Conservation (phyloP, 371 early-diverging fungal species). For the Zychaea mexicana region DNA sequence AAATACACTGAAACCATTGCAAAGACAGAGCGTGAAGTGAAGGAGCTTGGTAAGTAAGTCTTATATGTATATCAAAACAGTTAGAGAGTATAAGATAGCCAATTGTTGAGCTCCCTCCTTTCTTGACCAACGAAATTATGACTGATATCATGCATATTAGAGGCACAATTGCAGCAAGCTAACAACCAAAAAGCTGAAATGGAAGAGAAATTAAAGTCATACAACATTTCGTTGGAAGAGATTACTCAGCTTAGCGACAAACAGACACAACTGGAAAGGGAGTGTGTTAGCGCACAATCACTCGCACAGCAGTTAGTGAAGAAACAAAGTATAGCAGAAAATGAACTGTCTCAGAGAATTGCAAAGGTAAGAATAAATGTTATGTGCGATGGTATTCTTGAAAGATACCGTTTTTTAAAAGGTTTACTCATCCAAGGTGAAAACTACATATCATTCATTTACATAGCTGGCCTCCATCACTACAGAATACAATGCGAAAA, state of each 20-base stretch:
- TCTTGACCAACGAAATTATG: too few species aligned
- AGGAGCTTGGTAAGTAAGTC: conserved; percentile 4
- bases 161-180: neutral
- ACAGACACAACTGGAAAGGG: neutral
- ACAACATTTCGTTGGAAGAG: neutral
- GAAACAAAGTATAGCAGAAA: neutral
- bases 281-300: neutral
- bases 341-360: neutral
- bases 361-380: neutral
- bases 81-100: too few species aligned
- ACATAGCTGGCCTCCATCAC: neutral
- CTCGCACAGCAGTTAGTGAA: neutral
- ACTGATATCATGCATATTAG: too few species aligned
- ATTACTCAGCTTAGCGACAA: neutral
- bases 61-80: too few species aligned
- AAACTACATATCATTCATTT: too few species aligned
- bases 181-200: neutral
- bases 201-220: neutral
- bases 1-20: conserved; percentile 16
- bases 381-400: too few species aligned
- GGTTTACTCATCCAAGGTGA: too few species aligned
- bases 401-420: too few species aligned
- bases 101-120: too few species aligned
- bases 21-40: neutral
- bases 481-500: neutral